A percentile compares a stretch with the other conserved stretches of the same genome.
Evolutionary conservation across 306 rosid genomes (phyloP).

Genomic region (Pyrus pyrifolia): DNA sequence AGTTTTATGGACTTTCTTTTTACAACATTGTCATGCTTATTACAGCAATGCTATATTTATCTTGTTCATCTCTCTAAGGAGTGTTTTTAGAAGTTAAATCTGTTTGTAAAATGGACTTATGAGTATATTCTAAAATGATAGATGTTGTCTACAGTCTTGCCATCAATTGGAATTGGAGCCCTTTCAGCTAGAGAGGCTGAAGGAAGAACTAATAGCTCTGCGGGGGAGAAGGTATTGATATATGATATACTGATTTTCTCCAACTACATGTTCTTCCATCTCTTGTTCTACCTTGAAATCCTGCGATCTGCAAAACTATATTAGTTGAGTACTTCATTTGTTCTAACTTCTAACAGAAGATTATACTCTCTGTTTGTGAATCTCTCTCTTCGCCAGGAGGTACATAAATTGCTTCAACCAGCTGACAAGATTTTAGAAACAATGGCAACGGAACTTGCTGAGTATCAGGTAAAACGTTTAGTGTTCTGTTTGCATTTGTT

Average conservation of each 20-base stretch:
- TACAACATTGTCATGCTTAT: background rate
- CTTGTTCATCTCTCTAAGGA: background rate
- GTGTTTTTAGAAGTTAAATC: background rate
- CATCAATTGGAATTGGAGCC: constrained; percentile 83
- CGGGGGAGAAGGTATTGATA: constrained; percentile 77
- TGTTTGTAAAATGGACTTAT: background rate
- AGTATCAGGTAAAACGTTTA: constrained; percentile 59
- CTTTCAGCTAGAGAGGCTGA: constrained; percentile 92
- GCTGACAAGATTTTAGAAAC: constrained; percentile 73
- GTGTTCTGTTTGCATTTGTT: constrained; percentile 17
- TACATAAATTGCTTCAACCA: constrained; percentile 91
- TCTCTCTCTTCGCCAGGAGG: constrained; percentile 46
- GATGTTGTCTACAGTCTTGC: constrained; percentile 64
- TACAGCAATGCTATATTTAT: background rate
- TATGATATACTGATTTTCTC: constrained; percentile 10
- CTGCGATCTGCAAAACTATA: background rate
- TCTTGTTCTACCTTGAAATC: background rate
- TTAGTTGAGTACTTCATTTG: background rate
- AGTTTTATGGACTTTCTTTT: background rate
- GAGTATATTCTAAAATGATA: constrained; percentile 18
- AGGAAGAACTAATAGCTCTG: constrained; percentile 81
- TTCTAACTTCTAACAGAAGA: background rate
- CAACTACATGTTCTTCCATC: background rate
- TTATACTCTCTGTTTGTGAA: background rate
- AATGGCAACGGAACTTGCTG: constrained; percentile 86